A percentile compares a stretch with the other conserved stretches of the same genome.
These are phyloP conservation scores for Wolfiporia cocos DNA, from an alignment of 1,284 basidiomycete genomes.

Conservation along the genomic window DNA sequence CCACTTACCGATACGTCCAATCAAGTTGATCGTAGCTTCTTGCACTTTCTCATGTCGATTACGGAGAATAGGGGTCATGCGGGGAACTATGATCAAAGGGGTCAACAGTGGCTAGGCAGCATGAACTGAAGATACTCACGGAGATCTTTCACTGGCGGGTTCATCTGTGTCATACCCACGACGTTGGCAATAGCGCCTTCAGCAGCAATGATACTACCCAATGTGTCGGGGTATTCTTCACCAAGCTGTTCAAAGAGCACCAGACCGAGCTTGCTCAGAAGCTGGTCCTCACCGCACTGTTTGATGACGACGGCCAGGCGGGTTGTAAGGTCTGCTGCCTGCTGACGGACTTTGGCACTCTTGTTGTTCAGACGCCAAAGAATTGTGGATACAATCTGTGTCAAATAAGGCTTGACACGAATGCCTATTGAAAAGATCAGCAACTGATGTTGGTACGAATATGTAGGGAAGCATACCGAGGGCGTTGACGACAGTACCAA, in stretches of 20 bases:
- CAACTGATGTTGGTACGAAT: neutral
- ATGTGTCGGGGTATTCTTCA: slow-evolving; percentile 98
- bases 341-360: slow-evolving; percentile 97
- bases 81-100: slow-evolving; percentile 62
- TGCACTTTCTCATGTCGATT: slow-evolving; percentile 99
- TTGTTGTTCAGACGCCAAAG: slow-evolving; percentile 99
- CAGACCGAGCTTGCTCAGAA: slow-evolving; percentile 93
- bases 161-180: slow-evolving; percentile 99
- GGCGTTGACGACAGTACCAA: slow-evolving; percentile 95
- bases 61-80: slow-evolving; percentile 98
- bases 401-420: slow-evolving; percentile 98
- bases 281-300: slow-evolving; percentile 94
- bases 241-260: slow-evolving; percentile 98
- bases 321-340: slow-evolving; percentile 95
- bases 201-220: slow-evolving; percentile 98
- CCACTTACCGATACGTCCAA: slow-evolving; percentile 86
- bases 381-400: slow-evolving; percentile 99
- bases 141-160: slow-evolving; percentile 97
- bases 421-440: slow-evolving; percentile 49
- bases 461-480: slow-evolving; percentile 40
- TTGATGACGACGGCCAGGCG: slow-evolving; percentile 97
- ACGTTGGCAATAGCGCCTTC: slow-evolving; percentile 99
- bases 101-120: slow-evolving; percentile 6
- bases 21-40: slow-evolving; percentile 98
- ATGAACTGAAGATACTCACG: slow-evolving; percentile 45